A percentile compares a stretch with the other conserved stretches of the same genome.
Evolutionary conservation across 768 basidiomycete genomes (phyloP).

Genomic region (Serendipita vermifera): DNA sequence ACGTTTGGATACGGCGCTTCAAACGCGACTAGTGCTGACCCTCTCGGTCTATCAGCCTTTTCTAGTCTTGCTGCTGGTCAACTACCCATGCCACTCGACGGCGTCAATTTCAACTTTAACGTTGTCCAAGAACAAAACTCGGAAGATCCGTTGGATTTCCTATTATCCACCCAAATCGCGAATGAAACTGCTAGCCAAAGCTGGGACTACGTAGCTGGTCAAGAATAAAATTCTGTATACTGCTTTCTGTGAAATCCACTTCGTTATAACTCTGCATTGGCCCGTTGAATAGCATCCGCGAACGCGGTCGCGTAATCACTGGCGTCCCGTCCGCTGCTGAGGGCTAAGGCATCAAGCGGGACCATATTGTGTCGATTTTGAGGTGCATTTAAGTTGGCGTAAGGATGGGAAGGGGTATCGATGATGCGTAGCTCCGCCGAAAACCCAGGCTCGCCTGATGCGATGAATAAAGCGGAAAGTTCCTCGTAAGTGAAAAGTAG

Average conservation of each 20-base stretch:
- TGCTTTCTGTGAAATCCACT: not conserved
- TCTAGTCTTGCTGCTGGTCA: not conserved
- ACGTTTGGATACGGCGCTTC: not conserved
- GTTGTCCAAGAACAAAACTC: not conserved
- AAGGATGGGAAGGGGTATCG: constrained; percentile 61
- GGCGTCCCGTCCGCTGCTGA: constrained; percentile 62
- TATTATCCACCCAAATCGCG: not conserved
- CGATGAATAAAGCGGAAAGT: constrained; percentile 27
- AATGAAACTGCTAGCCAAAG: not conserved
- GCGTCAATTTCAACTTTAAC: constrained; percentile 3
- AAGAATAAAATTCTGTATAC: not conserved
- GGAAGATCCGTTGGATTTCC: constrained; percentile 6
- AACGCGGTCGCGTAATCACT: constrained; percentile 53
- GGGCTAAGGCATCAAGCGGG: constrained; percentile 71
- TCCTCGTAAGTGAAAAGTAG: constrained; percentile 77
- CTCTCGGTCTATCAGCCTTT: too few relatives aligned
- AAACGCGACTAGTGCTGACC: not conserved
- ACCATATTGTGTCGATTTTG: constrained; percentile 78
- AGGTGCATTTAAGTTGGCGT: constrained; percentile 53
- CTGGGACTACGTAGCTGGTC: not conserved
- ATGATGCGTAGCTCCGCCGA: constrained; percentile 45
- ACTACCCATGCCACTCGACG: constrained; percentile 3
- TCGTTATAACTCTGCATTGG: constrained; percentile 12
- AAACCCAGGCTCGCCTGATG: constrained; percentile 14
- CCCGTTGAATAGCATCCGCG: constrained; percentile 24